Percentiles rank a stretch among this genome's conserved stretches.
These are phyloP conservation scores for Saccharomyces hybrid DNA, from an alignment of 1,139 yeast species.

Conservation along the genomic window DNA sequence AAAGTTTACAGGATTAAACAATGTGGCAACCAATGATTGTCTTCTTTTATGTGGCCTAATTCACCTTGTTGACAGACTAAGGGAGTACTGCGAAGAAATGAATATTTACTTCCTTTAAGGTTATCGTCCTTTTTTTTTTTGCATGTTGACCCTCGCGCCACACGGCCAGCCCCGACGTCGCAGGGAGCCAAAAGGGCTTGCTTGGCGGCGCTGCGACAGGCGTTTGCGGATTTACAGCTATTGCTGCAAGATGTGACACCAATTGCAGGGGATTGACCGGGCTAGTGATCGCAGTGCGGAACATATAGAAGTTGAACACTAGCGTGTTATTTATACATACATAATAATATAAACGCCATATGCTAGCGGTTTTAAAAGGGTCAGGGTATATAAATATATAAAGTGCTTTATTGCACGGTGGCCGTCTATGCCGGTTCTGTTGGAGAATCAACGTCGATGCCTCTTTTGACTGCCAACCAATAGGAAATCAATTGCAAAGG, in stretches of 20 bases:
- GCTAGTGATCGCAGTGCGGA: neutral
- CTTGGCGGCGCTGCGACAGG: neutral
- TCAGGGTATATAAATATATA: too few relatives aligned
- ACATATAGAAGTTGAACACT: neutral
- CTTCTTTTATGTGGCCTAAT: neutral
- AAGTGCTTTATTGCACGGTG: constrained; percentile 54
- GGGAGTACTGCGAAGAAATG: neutral
- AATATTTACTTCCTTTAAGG: neutral
- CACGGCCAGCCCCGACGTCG: neutral
- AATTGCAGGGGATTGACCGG: neutral
- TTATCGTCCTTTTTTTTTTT: neutral
- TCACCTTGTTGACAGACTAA: neutral
- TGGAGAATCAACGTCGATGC: constrained; percentile 96
- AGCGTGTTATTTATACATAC: neutral
- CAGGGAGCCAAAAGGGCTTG: neutral
- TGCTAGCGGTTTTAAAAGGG: too few relatives aligned
- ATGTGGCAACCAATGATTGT: neutral
- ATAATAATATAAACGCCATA: too few relatives aligned
- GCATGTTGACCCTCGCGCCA: constrained; percentile 1
- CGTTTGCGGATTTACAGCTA: neutral
- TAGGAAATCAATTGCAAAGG: constrained; percentile 95
- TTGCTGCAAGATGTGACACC: neutral
- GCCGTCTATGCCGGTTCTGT: constrained; percentile 97
- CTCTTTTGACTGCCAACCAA: constrained; percentile 93
- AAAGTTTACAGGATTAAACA: neutral